Evolutionary conservation across 495 filamentous ascomycete species (phyloP).

Genomic region (Emericellopsis terricola): DNA sequence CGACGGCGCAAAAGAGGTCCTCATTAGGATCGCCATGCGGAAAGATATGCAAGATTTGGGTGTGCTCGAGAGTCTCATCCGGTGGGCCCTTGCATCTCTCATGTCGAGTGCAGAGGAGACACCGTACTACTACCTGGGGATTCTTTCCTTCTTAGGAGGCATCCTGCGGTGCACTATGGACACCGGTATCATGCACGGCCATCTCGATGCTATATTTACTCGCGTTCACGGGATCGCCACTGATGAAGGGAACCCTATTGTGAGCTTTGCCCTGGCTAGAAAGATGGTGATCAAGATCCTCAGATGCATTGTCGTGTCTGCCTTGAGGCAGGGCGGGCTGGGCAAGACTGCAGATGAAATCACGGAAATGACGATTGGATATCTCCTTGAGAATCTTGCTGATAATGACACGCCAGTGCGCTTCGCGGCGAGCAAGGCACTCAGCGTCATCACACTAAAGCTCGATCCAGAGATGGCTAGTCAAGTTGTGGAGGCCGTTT

Average conservation of each 20-base stretch:
- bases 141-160: constrained; percentile 61
- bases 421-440: constrained; percentile 78
- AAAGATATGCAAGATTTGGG: constrained; percentile 72
- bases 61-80: constrained; percentile 42
- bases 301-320: constrained; percentile 47
- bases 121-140: constrained; percentile 41
- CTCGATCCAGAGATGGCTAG: constrained; percentile 61
- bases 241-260: constrained; percentile 25
- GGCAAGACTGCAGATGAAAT: constrained; percentile 29
- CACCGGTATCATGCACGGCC: constrained; percentile 31
- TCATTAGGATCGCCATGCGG: constrained; percentile 65
- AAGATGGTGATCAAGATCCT: constrained; percentile 72
- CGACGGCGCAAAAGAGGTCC: constrained; percentile 63
- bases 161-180: constrained; percentile 35
- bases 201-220: constrained; percentile 25
- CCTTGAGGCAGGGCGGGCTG: constrained; percentile 25
- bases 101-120: constrained; percentile 13
- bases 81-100: constrained; percentile 48
- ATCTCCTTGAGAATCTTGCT: constrained; percentile 44
- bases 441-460: constrained; percentile 68
- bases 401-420: constrained; percentile 84
- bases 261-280: constrained; percentile 54
- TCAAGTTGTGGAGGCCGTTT: constrained; percentile 70
- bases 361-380: constrained; percentile 61
- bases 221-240: constrained; percentile 27